Conservation (phyloP, 345 rosid species). For the Sonneratia caseolaris region DNA sequence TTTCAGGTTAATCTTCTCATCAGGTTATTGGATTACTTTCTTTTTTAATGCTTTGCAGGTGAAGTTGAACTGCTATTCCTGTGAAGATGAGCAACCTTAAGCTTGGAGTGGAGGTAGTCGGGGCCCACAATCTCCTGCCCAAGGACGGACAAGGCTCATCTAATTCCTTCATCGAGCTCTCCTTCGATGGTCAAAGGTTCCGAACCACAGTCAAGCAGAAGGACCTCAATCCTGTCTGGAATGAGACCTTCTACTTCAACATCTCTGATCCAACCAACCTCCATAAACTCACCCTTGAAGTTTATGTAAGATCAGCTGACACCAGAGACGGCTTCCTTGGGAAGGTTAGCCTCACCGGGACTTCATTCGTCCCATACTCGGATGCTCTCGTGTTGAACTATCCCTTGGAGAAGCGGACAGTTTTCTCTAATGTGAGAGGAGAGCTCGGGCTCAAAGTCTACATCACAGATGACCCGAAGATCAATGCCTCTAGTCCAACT, state of each 20-base stretch:
- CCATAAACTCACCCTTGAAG: conserved; percentile 68
- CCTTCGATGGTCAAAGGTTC: conserved; percentile 76
- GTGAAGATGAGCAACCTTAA: conserved; percentile 60
- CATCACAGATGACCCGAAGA: conserved; percentile 56
- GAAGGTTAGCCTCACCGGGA: conserved; percentile 68
- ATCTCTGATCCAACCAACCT: conserved; percentile 77
- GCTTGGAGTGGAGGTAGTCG: conserved; percentile 74
- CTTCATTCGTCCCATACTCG: conserved; percentile 71
- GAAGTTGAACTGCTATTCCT: neutral
- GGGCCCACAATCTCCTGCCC: conserved; percentile 89
- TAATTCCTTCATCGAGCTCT: conserved; percentile 73
- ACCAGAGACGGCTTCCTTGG: conserved; percentile 73
- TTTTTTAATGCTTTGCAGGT: conserved; percentile 24
- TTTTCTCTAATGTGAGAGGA: conserved; percentile 88
- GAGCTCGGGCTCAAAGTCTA: conserved; percentile 89
- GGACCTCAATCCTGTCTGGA: conserved; percentile 92
- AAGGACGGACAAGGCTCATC: conserved; percentile 93
- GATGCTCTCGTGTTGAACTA: conserved; percentile 89
- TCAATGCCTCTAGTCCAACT: conserved; percentile 45
- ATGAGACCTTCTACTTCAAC: conserved; percentile 94
- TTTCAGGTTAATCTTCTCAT: no score
- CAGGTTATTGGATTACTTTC: no score
- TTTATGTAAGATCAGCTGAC: conserved; percentile 45
- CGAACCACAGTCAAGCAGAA: conserved; percentile 82
- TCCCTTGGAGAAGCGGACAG: conserved; percentile 79